Percentiles rank a stretch among this genome's conserved stretches.
Evolutionary conservation across 306 rosid genomes (phyloP).

Genomic region (Begonia masoniana): DNA sequence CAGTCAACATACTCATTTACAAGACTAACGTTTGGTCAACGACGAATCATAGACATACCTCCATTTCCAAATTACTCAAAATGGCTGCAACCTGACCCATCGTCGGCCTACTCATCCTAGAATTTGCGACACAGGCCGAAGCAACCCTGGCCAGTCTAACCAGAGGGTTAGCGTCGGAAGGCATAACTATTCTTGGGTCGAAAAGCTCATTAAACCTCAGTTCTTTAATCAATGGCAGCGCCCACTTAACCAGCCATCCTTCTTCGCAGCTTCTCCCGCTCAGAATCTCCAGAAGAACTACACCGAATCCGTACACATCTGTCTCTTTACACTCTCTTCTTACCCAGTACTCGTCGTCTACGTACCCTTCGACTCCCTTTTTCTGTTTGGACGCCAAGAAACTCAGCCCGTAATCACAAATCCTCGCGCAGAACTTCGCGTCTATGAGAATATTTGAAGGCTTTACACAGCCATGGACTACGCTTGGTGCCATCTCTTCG

Average conservation of each 20-base stretch:
- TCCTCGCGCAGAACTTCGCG: too few relatives aligned
- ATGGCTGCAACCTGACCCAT: conserved; percentile 58
- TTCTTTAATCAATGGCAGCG: conserved; percentile 66
- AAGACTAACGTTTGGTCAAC: too few relatives aligned
- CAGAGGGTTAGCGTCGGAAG: conserved; percentile 29
- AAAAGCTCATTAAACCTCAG: conserved; percentile 37
- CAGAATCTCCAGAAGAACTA: conserved; percentile 61
- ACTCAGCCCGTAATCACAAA: too few relatives aligned
- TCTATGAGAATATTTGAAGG: too few relatives aligned
- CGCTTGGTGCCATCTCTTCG: too few relatives aligned
- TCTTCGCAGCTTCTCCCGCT: conserved; percentile 67
- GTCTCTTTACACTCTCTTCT: too few relatives aligned
- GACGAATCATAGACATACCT: conserved; percentile 18
- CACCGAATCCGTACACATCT: conserved; percentile 82
- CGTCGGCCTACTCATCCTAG: conserved; percentile 63
- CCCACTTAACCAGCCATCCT: conserved; percentile 57
- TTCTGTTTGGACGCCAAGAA: too few relatives aligned
- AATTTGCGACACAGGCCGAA: conserved; percentile 64
- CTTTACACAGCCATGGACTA: too few relatives aligned
- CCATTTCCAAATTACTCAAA: conserved; percentile 45
- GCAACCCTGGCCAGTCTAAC: conserved; percentile 77
- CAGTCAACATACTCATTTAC: too few relatives aligned
- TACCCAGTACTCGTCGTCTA: too few relatives aligned
- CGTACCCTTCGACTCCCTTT: too few relatives aligned
- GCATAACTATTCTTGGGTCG: conserved; percentile 49